Base-by-base conservation (phyloP, 2,329 filamentous ascomycete genomes). In the Blumeria graminis region DNA sequence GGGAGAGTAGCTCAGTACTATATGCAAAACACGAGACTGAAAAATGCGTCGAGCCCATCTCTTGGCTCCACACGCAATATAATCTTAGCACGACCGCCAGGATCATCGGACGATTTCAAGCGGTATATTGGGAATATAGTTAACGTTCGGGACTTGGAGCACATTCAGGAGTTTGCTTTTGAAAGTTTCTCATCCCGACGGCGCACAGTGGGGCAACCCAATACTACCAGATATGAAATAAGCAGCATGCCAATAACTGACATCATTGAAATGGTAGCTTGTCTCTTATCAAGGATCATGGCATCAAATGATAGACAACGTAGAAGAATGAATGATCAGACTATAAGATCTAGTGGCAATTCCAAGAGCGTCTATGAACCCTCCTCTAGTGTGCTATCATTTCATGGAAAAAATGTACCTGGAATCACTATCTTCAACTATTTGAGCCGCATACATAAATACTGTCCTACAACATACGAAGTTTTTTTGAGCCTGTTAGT, bases 191-290 rank as follows among this genome's bases (percentile, higher is more conserved):
- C 82, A 65, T 80, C 68, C 62, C 22, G 22, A 28, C 22, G 22
- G 4, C 22, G 22, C 22, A 28, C 22, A 28, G 22, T 28, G 22
- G 22, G 22, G 22, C 22, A 28, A 28, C 22, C 22, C 22, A 28
- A 28, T 28, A 28, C 22, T 2, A 28, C 22, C 22, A 28, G 79
- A 66, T 98, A 94, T 68, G 92, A 96, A 69, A 95, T 98, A 63
- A 95, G 89, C 70, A 85, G 80, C 56, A 96, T 98, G 90, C 92
- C 92, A 55, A 93, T 96, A 56, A 81, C 84, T 61, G 90, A 98
- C 66, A 86, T 98, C 62, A 98, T 98, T 66, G 90, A 96, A 69
- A 96, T 98, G 92, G 92, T 98, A 3, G 92, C 92, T 4, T 92
- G 89, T 6, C 76, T 98, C 28, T 74, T 98, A 60, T 94, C 90